phyloP scores from a whole-genome alignment of 768 basidiomycete species.

The Lentinula boryana region DNA sequence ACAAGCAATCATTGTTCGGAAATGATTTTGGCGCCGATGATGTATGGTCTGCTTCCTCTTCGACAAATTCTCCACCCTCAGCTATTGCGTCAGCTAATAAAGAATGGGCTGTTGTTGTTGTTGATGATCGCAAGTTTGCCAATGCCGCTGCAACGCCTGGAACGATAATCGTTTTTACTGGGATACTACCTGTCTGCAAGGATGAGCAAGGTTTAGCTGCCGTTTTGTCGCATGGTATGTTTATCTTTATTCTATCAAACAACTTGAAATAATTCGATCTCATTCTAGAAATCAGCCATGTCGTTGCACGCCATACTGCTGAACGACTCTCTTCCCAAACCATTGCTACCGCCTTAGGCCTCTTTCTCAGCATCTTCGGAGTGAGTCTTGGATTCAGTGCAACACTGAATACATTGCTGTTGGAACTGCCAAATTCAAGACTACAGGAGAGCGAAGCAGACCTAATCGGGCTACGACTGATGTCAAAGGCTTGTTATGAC shows the following conservation, averaged over 20 bases:
- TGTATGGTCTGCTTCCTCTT: neutral
- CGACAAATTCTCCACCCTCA: slow-evolving; percentile 16
- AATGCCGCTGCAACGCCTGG: slow-evolving; percentile 81
- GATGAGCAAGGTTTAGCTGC: slow-evolving; percentile 82
- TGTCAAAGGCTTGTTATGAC: slow-evolving; percentile 83
- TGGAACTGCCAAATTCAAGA: slow-evolving; percentile 80
- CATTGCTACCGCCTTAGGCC: slow-evolving; percentile 30
- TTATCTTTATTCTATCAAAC: neutral
- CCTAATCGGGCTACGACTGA: slow-evolving; percentile 74
- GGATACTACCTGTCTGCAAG: slow-evolving; percentile 71
- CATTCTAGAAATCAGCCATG: slow-evolving; percentile 70
- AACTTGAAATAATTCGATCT: neutral
- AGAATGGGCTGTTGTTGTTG: slow-evolving; percentile 72
- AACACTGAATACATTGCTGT: slow-evolving; percentile 40
- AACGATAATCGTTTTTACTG: slow-evolving; percentile 81
- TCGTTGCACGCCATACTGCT: slow-evolving; percentile 32
- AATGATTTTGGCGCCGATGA: slow-evolving; percentile 16
- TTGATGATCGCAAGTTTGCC: slow-evolving; percentile 60
- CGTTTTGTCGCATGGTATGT: slow-evolving; percentile 77
- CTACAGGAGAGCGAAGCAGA: slow-evolving; percentile 87
- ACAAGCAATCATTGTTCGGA: neutral
- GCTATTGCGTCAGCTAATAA: slow-evolving; percentile 24
- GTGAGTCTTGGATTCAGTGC: slow-evolving; percentile 43
- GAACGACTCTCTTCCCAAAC: slow-evolving; percentile 47
- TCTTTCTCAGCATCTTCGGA: slow-evolving; percentile 39